Base-by-base conservation (phyloP, 345 rosid genomes). In the Corymbia maculata region DNA sequence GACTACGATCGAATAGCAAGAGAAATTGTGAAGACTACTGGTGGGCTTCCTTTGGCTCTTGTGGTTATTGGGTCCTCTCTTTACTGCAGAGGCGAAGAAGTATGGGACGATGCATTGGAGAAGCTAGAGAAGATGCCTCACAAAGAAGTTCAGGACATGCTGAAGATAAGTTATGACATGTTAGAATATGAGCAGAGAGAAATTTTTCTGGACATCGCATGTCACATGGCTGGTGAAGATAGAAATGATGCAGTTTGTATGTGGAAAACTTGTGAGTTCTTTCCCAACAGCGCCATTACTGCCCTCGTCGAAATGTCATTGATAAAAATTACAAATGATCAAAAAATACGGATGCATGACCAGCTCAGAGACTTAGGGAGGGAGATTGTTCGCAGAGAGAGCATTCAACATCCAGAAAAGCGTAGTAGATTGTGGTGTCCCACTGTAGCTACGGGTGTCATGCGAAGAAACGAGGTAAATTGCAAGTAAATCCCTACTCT, bases 141-240 rank as follows among this genome's bases (percentile, higher is more conserved):
- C 19, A n/a, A 6, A 51, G 55, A 59, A 42, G 79, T 88, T 64
- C 57, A 57, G 21, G 86, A 88, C n/a, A 88, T 28, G 36, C 24
- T 88, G 79, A 82, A 8, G 89, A 45, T 85, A 17, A 88, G 86
- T 64, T 88, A 88, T 51, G 86, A 88, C 15, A 59, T 51, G 21
- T 84, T 88, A 30, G 75, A 61, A 7, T 42, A 15, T 44, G 55
- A 88, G 32, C 44, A 88, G 6, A 88, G 49, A 85, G 55, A 88
- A 28, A 88, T 88, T 24, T 88, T 88, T 49, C 87, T 88, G 30
- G 89, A 88, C 50, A 59, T 88, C 7, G 89, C 86, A 24, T 88
- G 79, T 52, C 47, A 53, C 36, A 80, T 88, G 52, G 51, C 22
- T 4, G 87, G 86, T 45, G 42, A 79, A 15, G 89, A 88, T 13